Base-by-base conservation (phyloP, 805 yeast genomes). In the Lachancea sp. region DNA sequence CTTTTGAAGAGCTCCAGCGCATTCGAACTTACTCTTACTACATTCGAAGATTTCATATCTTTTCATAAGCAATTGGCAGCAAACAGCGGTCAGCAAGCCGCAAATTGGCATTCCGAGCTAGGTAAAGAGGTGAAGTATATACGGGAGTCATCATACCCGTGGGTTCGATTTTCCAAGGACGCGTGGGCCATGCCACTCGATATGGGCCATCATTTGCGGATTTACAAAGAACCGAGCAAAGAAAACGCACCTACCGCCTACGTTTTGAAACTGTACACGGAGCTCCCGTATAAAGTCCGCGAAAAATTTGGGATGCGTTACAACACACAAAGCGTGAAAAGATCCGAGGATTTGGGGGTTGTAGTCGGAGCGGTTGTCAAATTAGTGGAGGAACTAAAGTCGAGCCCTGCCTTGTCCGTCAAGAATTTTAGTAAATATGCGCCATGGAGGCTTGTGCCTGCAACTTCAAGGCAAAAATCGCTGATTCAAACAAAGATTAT, bases 31-130 rank as follows among this genome's bases (percentile, higher is more conserved):
- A 60, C 64, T 1, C 54, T 70, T 42, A 59, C 63, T 2, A 62
- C 74, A 1, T 64, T 64, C 43, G 67, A 67, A 29, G 65, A 67
- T 3, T 65, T 72, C 40, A 49, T 58, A 8, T 63, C 65, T 5
- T 67, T 62, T 37, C 42, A 54, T 11, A 43, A 45, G 19, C 34
- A 45, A 3, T 34, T 21, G 20, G 43, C 31, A 5, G 42, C 41
- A 8, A 16, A 8, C 11, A 32, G 34, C 28, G 29, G 29, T 18
- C 11, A 28, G 8, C 16, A 29, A 16, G 34, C 21, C 6, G 28
- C 15, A 4, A 21, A 4, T 21, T 36, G 30, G 26, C 7, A 25
- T 19, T 30, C 45, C 2, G 39, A 19, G 11, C 25, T 25, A 7
- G 35, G 39, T 15, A 43, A 43, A 22, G 62, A 58, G 29, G 29